Base-by-base conservation (phyloP, 208 protist genomes). In the Phytomonas sp. region DNA sequence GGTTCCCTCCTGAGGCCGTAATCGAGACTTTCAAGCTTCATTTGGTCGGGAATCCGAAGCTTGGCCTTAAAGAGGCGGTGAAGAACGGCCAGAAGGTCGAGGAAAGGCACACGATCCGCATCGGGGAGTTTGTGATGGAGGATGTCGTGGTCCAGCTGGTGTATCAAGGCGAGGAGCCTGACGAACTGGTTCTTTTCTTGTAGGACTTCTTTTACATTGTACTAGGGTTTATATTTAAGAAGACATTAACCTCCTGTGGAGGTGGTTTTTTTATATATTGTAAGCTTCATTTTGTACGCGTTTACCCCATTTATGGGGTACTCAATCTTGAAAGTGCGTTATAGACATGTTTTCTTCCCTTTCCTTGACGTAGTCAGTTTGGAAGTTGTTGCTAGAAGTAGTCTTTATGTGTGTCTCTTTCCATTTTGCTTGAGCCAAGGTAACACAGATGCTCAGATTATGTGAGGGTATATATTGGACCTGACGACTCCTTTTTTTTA, bases 101-200 rank as follows among this genome's bases (percentile, higher is more conserved):
- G 19, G 29, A 63, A 30, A 30, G 30, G 60, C 67, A 29, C 69
- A 40, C 33, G 14, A 30, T 33, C 2, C 37, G 36, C 11, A 42
- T 31, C 29, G 23, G 16, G 34, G 34, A 40, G 42, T 34, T 4
- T n/a, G 32, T 74, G 31, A 26, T 32, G 60, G 42, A 29, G 61
- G 45, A 66, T 23, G 81, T 81, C n/a, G 37, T 69, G n/a, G 74
- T 77, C 32, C 60, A 84, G 62, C 70, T 91, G 6, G 86, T 90
- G 2, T 65, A 78, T 42, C 75, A 91, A 60, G 80, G 81, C 4
- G 73, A 89, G 30, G 87, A 95, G 66, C 90, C 90, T 12, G 81
- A 88, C 62, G 86, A 89, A 52, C 76, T 95, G 29, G 40, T 95
- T 30, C 73, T 84, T 60, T 62, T 77, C 7, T 31, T 86, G 36